Base-by-base conservation (phyloP, 257 asterid genomes). In the Solanum lignicaule region DNA sequence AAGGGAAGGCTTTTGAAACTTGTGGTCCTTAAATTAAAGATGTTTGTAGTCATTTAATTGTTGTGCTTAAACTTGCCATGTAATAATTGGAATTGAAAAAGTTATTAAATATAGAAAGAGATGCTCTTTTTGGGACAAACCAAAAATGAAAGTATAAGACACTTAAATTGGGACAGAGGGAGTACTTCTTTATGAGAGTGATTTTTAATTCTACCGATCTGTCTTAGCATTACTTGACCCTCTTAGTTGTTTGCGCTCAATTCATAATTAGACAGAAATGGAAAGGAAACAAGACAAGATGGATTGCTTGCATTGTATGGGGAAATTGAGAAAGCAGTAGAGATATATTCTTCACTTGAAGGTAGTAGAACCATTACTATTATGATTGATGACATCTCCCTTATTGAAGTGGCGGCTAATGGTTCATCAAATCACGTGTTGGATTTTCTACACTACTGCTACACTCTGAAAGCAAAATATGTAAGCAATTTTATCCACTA, bases 381-480 rank as follows among this genome's bases (percentile, higher is more conserved):
- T 78, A 91, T 97, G 85, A 94, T 96, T 86, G 99, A 97, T 87
- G 98, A 97, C 87, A 87, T 94, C 75, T 96, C 99, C 68, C 98
- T 95, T 13, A 87, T 97, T 96, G 99, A 97, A 94, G 95, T 95
- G 87, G 98, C 94, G 84, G 94, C 94, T 39, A 89, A 91, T 79
- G 97, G 98, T 87, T 93, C 90, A 9, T 91, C 95, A 48, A 92
- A 93, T 90, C 90, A 92, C 48, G 98, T 94, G 88, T 93, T 94
- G 43, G 95, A 95, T 92, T 97, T 97, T 92, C 90, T 97, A 88
- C 98, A 91, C 88, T 96, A 95, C 91, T 96, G 98, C 93, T 86
- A 65, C 89, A 92, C 94, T 86, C 90, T 97, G 89, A 92, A 94
- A 85, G 86, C 95, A n/a, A 95, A 96, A 91, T 94, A 89, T 87